Evolutionary conservation across 2,329 filamentous ascomycete genomes (phyloP), one percentile per base, ranked within the genome.

Genomic region (Colletotrichum lindemuthianum): DNA sequence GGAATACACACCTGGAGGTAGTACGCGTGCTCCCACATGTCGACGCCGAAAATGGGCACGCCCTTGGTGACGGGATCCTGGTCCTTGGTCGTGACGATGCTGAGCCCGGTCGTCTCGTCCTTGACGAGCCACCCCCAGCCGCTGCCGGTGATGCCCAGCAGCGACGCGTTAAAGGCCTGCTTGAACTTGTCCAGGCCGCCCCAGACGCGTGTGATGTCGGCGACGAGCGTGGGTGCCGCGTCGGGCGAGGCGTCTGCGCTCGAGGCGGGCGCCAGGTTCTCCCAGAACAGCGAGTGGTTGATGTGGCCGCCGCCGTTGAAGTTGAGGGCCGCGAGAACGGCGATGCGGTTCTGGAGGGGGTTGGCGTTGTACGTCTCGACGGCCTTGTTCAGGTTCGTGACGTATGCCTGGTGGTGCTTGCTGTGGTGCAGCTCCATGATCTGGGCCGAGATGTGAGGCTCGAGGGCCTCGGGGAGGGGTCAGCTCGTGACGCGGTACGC

Each of bases 1-100:
- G 15, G 55, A 3, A 2, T 11, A 72, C 79, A 69, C 66, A 89
- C 88, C 83, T 92, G 92, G 15, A 96, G 79, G 74, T 97, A 97
- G 75, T 96, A 97, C 1, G 93, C 93, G 80, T 97, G 93, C 80
- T 97, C 93, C 93, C 92, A 96, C 87, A 96, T 95, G 75, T 97
- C 93, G 2, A 97, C 83, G 0, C 92, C 92, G 45, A 93, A 83
- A 16, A 97, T 79, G 8, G 90, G 90, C n/a, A 87, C 84, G 5
- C 86, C 84, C 13, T 81, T 71, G 11, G 90, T 85, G 5, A 92
- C 85, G 1, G 90, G 89, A 73, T 96, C 93, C 80, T 97, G 93
- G 74, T 97, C 92, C 75, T 93, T 92, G n/a, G 91, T 93, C 0
- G 90, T 93, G 8, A 90, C 83, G 69, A 97, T 92, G 60, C 88